Evolutionary conservation across 139 green algal genomes (phyloP).

Genomic region (Chlamydomonas eustigma): DNA sequence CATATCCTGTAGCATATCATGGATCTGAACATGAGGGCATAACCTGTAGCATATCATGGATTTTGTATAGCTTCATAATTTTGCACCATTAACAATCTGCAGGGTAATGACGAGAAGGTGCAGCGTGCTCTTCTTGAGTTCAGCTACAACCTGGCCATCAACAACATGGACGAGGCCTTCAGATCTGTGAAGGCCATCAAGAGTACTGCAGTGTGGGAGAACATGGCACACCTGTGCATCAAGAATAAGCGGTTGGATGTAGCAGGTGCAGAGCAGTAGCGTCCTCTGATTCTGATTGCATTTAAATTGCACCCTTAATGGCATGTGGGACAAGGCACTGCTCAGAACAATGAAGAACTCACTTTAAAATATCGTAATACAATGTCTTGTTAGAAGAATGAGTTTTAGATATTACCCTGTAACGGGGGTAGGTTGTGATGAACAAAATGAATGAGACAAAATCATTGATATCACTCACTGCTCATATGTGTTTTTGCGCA

Average conservation of each 20-base stretch:
- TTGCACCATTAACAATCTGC: no score
- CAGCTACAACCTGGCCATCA: slow-evolving; percentile 57
- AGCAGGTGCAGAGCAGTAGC: no score
- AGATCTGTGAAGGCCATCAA: slow-evolving; percentile 56
- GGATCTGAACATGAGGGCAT: no score
- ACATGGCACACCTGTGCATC: slow-evolving; percentile 70
- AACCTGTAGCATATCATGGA: no score
- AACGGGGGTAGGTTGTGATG: not conserved
- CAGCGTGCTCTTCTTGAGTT: slow-evolving; percentile 63
- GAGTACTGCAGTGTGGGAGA: slow-evolving; percentile 60
- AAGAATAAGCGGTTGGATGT: slow-evolving; percentile 70
- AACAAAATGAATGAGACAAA: not conserved
- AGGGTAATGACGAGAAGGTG: slow-evolving; percentile 12
- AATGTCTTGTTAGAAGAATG: no score
- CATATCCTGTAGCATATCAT: no score
- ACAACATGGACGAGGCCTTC: slow-evolving; percentile 69
- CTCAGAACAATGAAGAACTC: no score
- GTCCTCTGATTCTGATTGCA: no score
- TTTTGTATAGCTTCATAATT: not conserved
- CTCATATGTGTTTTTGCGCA: not conserved
- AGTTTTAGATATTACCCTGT: no score
- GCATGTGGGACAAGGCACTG: no score
- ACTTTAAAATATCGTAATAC: no score
- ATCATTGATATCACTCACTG: not conserved
- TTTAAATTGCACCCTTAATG: no score